phyloP scores from a whole-genome alignment of 2,329 filamentous ascomycete species.

The Sclerotiophoma versabilis region DNA sequence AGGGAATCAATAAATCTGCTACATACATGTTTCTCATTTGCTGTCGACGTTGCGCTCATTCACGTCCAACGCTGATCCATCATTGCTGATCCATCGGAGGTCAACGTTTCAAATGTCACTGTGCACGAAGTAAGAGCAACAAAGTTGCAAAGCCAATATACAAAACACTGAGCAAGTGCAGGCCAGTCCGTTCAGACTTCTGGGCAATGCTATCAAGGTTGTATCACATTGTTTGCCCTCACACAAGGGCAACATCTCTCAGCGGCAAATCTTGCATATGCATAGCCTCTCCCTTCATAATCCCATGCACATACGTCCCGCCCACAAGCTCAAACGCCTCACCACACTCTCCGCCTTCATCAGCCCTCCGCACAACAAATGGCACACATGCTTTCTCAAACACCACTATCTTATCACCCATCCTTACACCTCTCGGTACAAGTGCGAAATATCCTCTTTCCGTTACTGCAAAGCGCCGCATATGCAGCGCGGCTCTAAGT shows the following conservation, averaged over 20 bases:
- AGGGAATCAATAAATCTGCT: too few species aligned
- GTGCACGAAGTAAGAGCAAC: too few species aligned
- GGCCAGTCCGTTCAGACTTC: too few species aligned
- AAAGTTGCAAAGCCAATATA: too few species aligned
- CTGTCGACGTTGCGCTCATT: too few species aligned
- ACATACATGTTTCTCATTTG: too few species aligned
- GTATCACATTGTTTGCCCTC: not conserved
- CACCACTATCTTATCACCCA: conserved; percentile 13
- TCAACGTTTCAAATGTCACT: too few species aligned
- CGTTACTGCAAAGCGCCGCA: conserved; percentile 33
- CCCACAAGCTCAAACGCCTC: conserved; percentile 26
- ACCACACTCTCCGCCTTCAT: not conserved
- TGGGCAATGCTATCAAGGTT: too few species aligned
- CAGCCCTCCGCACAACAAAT: not conserved
- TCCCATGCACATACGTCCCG: conserved; percentile 33
- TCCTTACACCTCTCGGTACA: conserved; percentile 25
- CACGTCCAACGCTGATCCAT: too few species aligned
- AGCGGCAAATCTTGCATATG: conserved; percentile 9
- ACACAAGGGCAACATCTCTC: conserved; percentile 23
- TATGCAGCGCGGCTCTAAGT: conserved; percentile 24
- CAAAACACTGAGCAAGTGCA: too few species aligned
- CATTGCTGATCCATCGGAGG: too few species aligned
- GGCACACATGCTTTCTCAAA: not conserved
- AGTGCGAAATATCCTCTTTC: conserved; percentile 30
- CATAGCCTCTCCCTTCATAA: conserved; percentile 32